Evolutionary conservation across 1,139 yeast species (phyloP).

Genomic region (Diutina sp.): DNA sequence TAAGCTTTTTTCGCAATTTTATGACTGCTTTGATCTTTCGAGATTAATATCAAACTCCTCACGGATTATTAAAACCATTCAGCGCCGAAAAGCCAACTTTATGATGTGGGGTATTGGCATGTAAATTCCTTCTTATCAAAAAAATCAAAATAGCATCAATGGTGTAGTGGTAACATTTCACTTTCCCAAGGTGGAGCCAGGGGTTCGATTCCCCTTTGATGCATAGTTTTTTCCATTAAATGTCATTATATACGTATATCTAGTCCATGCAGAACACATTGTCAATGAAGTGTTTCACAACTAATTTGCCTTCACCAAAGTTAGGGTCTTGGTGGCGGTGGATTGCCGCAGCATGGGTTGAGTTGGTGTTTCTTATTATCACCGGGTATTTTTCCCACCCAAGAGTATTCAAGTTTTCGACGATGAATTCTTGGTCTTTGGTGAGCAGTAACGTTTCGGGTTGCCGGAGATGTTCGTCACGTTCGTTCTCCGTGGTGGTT

Average conservation of each 20-base stretch:
- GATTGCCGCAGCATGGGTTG: slow-evolving; percentile 75
- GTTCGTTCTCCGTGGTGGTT: slow-evolving; percentile 3
- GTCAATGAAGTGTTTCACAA: slow-evolving; percentile 52
- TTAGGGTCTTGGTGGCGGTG: slow-evolving; percentile 42
- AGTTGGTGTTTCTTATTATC: slow-evolving; percentile 48
- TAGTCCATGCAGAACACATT: slow-evolving; percentile 12
- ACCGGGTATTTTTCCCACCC: slow-evolving; percentile 64
- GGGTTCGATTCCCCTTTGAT: slow-evolving; percentile 2
- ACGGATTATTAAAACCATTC: too few relatives aligned
- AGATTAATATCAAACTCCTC: too few relatives aligned
- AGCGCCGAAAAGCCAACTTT: too few relatives aligned
- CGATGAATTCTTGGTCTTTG: slow-evolving; percentile 35
- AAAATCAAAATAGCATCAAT: not conserved
- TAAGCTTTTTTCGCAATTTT: too few relatives aligned
- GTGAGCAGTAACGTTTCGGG: slow-evolving; percentile 23
- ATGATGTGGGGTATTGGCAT: too few relatives aligned
- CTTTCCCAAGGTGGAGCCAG: slow-evolving; percentile 3
- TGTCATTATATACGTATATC: not conserved
- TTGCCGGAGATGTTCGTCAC: slow-evolving; percentile 6
- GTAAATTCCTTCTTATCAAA: too few relatives aligned
- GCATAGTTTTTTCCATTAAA: not conserved
- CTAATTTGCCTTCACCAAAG: slow-evolving; percentile 56
- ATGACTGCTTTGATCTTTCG: too few relatives aligned
- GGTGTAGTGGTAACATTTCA: slow-evolving; percentile 3
- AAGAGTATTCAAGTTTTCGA: slow-evolving; percentile 42